These are phyloP conservation scores for Deuterostichococcus epilithicus DNA, from an alignment of 139 green algal species.

Conservation along the genomic window DNA sequence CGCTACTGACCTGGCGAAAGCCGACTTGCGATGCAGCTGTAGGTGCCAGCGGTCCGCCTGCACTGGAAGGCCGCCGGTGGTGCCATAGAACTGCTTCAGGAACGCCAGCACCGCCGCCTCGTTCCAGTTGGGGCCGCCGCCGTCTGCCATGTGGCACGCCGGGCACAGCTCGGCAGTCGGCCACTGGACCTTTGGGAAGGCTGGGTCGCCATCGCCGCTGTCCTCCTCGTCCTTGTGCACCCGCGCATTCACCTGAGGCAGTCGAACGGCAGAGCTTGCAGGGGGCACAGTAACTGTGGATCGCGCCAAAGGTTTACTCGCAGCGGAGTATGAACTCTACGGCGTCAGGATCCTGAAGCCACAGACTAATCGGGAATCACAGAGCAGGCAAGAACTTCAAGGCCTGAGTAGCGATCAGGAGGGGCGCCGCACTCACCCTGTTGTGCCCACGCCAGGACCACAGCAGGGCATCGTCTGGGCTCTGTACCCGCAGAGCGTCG, in stretches of 20 bases:
- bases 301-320: too few species aligned
- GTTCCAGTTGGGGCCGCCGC: constrained; percentile 9
- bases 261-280: too few species aligned
- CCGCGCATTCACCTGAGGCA: constrained; percentile 60
- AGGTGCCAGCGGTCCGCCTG: not conserved
- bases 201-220: constrained; percentile 49
- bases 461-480: constrained; percentile 44
- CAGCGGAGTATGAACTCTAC: too few species aligned
- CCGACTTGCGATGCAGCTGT: not conserved
- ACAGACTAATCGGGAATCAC: not conserved
- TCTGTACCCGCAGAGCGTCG: constrained; percentile 36
- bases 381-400: not conserved
- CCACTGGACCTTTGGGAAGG: constrained; percentile 66
- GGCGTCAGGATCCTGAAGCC: too few species aligned
- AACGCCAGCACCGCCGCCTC: constrained; percentile 29
- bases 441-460: constrained; percentile 84
- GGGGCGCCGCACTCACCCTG: constrained; percentile 23
- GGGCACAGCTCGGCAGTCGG: constrained; percentile 37
- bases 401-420: not conserved
- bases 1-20: not conserved
- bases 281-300: too few species aligned
- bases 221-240: constrained; percentile 44
- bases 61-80: not conserved
- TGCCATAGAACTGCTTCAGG: constrained; percentile 26
- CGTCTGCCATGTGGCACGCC: constrained; percentile 16